phyloP scores from a whole-genome alignment of 768 basidiomycete species.

The Leccinum arenicola region DNA sequence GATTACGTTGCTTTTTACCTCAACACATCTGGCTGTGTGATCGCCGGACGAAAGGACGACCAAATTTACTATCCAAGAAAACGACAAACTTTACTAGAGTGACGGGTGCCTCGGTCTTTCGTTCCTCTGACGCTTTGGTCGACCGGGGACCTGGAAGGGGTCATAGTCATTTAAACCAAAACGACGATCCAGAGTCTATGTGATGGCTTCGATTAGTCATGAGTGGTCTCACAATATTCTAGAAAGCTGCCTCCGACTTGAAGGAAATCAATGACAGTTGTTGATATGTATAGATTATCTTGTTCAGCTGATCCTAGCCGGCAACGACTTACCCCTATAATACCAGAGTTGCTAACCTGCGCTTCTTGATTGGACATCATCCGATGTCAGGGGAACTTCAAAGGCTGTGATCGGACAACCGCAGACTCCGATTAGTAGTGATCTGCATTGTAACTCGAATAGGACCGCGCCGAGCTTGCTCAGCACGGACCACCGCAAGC shows the following conservation, averaged over 20 bases:
- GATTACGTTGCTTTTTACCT: neutral
- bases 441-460: neutral
- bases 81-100: neutral
- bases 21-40: neutral
- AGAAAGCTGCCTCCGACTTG: neutral
- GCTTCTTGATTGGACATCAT: neutral
- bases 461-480: neutral
- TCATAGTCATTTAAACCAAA: conserved; percentile 2
- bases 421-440: neutral
- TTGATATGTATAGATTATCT: conserved; percentile 2
- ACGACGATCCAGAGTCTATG: neutral
- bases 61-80: neutral
- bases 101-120: neutral
- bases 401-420: neutral
- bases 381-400: neutral
- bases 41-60: neutral
- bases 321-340: neutral
- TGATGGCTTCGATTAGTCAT: neutral
- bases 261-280: neutral
- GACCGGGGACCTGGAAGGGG: conserved; percentile 1
- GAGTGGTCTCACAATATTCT: neutral
- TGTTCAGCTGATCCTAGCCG: neutral
- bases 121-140: neutral
- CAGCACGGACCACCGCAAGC: neutral
- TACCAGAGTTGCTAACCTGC: neutral